Conservation (phyloP, 495 filamentous ascomycete species). For the Lepidopterella palustris region DNA sequence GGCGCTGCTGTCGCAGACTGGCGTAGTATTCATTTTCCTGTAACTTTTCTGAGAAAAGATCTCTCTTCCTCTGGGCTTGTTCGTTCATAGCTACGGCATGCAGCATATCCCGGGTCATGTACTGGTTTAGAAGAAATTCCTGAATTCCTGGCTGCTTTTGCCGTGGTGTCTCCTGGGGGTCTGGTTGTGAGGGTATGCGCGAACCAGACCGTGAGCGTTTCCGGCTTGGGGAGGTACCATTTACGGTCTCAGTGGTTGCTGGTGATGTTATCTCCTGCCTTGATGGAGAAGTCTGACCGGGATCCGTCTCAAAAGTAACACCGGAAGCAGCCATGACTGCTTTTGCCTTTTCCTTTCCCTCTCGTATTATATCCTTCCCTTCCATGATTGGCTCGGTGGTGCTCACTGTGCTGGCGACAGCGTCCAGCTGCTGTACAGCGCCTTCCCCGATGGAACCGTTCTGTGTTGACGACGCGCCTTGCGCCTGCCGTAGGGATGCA, state of each 20-base stretch:
- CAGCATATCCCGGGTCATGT: slow-evolving; percentile 67
- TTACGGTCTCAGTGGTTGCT: slow-evolving; percentile 25
- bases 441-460: slow-evolving; percentile 19
- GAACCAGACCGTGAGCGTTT: slow-evolving; percentile 59
- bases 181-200: slow-evolving; percentile 32
- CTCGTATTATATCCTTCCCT: slow-evolving; percentile 40
- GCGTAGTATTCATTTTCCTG: slow-evolving; percentile 50
- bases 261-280: slow-evolving; percentile 9
- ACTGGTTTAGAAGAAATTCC: slow-evolving; percentile 65
- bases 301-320: slow-evolving; percentile 27
- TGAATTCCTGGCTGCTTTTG: slow-evolving; percentile 15
- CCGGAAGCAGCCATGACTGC: slow-evolving; percentile 50
- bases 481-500: slow-evolving; percentile 3
- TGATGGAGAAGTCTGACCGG: slow-evolving; percentile 11
- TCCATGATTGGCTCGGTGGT: slow-evolving; percentile 10
- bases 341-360: slow-evolving; percentile 55
- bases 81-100: slow-evolving; percentile 58
- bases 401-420: slow-evolving; percentile 1
- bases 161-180: slow-evolving; percentile 39
- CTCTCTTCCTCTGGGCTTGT: slow-evolving; percentile 28
- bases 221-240: slow-evolving; percentile 43
- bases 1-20: slow-evolving; percentile 44
- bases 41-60: slow-evolving; percentile 40
- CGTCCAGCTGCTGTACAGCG: slow-evolving; percentile 20
- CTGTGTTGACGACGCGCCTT: slow-evolving; percentile 10